These are phyloP conservation scores for Arthrobotrys conoides DNA, from an alignment of 2,329 filamentous ascomycete genomes.

Conservation along the genomic window DNA sequence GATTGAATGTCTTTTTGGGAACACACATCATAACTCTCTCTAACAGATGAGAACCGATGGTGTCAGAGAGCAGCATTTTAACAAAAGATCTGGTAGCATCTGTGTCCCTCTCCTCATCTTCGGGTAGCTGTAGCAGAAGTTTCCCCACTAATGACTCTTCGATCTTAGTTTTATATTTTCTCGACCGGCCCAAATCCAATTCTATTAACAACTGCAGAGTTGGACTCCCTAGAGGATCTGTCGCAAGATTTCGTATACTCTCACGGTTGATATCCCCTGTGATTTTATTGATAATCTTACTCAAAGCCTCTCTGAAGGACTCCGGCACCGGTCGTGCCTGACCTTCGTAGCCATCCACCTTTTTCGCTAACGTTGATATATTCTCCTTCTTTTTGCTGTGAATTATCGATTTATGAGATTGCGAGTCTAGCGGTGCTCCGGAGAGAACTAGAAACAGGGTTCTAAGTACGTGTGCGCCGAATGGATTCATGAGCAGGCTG, in stretches of 20 bases:
- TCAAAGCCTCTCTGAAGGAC: constrained; percentile 81
- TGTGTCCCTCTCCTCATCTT: constrained; percentile 79
- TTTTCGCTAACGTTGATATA: constrained; percentile 70
- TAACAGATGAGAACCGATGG: constrained; percentile 88
- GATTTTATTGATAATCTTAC: constrained; percentile 85
- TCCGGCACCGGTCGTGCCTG: constrained; percentile 76
- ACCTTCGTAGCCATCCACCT: constrained; percentile 68
- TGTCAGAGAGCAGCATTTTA: constrained; percentile 88
- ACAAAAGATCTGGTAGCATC: constrained; percentile 83
- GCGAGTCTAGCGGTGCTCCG: constrained; percentile 81
- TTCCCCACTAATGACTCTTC: constrained; percentile 77
- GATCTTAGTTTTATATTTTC: constrained; percentile 76
- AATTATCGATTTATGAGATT: constrained; percentile 79
- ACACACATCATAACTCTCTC: constrained; percentile 86
- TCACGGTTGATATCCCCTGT: constrained; percentile 82
- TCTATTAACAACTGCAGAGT: constrained; percentile 91
- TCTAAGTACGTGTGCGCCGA: constrained; percentile 90
- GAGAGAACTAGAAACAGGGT: constrained; percentile 88
- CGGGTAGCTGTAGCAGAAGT: constrained; percentile 79
- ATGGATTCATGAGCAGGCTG: constrained; percentile 86
- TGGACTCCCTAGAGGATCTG: constrained; percentile 91
- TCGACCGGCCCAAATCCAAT: constrained; percentile 83
- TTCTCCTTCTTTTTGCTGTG: constrained; percentile 95
- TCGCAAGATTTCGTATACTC: constrained; percentile 85
- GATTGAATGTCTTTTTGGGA: constrained; percentile 91